Evolutionary conservation across 2,329 filamentous ascomycete genomes (phyloP), one percentile per base, ranked within the genome.

Genomic region (Ceratocystis destructans): DNA sequence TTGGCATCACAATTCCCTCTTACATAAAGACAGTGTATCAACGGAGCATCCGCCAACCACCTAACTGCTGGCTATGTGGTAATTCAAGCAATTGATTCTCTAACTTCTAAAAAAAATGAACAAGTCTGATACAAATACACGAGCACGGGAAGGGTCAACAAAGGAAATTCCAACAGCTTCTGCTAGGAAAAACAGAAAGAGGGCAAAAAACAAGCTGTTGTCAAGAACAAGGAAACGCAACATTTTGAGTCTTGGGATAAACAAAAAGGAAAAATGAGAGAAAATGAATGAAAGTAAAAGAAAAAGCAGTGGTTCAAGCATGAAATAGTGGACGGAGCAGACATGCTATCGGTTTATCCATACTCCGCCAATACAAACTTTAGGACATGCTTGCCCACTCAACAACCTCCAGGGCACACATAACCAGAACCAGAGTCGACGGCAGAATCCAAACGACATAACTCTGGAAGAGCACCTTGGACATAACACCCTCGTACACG

Each of bases 401-500:
- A 4, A 97, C 86, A 1, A 94, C 91, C 75, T 97, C 91, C 62
- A 99, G 80, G 22, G 93, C 94, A 73, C 89, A 83, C 83, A 97
- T 88, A 65, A 99, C 94, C 55, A 97, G 82, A 45, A 95, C 73
- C 53, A 99, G 82, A 1, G 94, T 99, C 48, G 90, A 96, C 1
- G 94, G 94, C 63, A 99, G 82, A 71, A 99, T 97, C 90, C 91
- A 96, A 69, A 96, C 87, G 68, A 99, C 76, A 69, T 77, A 77
- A 77, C 93, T 96, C 79, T 96, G 93, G 79, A 97, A 96, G 63
- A 97, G 78, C 66, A 99, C 82, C 74, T 85, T 89, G 69, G 89
- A 89, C 92, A 99, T 97, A 62, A 94, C 90, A 20, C 87, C 85
- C 79, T 97, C 93, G 75, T 90, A 99, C 8, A 99, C 94, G 69